Base-by-base conservation (phyloP, 805 yeast species). In the Lachancea waltii region DNA sequence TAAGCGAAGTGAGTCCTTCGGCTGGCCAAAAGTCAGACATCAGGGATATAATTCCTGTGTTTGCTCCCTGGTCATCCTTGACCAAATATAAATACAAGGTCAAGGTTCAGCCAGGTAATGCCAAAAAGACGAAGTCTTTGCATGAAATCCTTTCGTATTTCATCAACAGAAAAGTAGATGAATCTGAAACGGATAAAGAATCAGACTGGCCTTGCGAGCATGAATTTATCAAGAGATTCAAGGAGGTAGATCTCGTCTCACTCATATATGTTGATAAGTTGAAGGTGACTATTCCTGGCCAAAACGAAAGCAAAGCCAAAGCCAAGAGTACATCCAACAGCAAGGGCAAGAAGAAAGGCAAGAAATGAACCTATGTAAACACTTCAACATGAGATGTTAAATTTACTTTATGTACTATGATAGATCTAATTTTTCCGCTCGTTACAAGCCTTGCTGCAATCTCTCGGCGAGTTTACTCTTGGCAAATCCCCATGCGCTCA, bases 61-160 rank as follows among this genome's bases (percentile, higher is more conserved):
- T 87, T 69, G 97, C 92, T 0, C 98, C 98, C 2, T 92, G 96
- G 95, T 62, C 74, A 9, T 72, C 97, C 0, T 58, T 92, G 46
- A 70, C 67, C 42, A 82, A 82, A 55, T 75, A 71, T 58, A 79
- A 83, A 52, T 87, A 84, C 62, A 86, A 86, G 56, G 80, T 85
- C 24, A 90, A 90, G 57, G 62, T 90, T 21, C 84, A 79, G 48
- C 89, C 95, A 0, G 80, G 80, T 1, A 67, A 72, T 20, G 78
- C 79, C 19, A 92, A 92, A 58, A 89, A 90, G 56, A 95, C 96
- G 2, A 92, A 92, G 54, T 79, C 92, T 1, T 67, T 85, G 24
- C 70, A 71, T 40, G 96, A 87, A 43, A 69, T 80, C 1, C 51
- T 85, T 43, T 69, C 75, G 38, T 72, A 70, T 49, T 77, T 89